phyloP scores from a whole-genome alignment of 106 monocot genomes.

The Acorus calamus region DNA sequence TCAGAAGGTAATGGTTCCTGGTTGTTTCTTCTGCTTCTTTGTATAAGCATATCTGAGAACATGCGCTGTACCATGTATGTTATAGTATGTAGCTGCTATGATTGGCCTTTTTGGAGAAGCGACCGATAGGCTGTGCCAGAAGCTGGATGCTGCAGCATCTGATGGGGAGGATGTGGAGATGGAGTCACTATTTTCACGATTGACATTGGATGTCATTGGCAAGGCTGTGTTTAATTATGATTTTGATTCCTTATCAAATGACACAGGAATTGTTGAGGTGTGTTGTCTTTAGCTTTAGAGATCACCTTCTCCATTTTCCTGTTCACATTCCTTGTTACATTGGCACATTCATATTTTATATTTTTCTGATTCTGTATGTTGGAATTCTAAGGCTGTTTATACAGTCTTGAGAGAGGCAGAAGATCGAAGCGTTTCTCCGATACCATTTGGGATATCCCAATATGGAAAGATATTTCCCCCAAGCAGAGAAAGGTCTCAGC shows the following conservation, averaged over 20 bases:
- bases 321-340: neutral
- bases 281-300: neutral
- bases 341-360: neutral
- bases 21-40: neutral
- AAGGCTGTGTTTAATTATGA: slow-evolving; percentile 98
- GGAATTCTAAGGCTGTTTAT: slow-evolving; percentile 66
- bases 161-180: slow-evolving; percentile 90
- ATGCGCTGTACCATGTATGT: neutral
- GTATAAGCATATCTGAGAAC: too few species aligned
- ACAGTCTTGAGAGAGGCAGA: slow-evolving; percentile 76
- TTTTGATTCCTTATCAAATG: slow-evolving; percentile 86
- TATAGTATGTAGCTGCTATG: slow-evolving; percentile 85
- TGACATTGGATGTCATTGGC: slow-evolving; percentile 90
- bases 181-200: slow-evolving; percentile 89
- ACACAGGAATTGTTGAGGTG: slow-evolving; percentile 92
- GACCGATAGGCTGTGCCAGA: slow-evolving; percentile 67
- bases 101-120: slow-evolving; percentile 75
- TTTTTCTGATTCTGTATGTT: neutral
- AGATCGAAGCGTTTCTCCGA: slow-evolving; percentile 73
- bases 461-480: slow-evolving; percentile 97
- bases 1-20: slow-evolving; percentile 48
- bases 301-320: neutral
- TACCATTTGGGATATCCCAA: slow-evolving; percentile 98
- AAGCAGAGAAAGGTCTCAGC: slow-evolving; percentile 70
- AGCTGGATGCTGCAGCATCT: slow-evolving; percentile 69